Conservation (phyloP, 176 grass and related monocot species). For the Aegilops umbellulata region DNA sequence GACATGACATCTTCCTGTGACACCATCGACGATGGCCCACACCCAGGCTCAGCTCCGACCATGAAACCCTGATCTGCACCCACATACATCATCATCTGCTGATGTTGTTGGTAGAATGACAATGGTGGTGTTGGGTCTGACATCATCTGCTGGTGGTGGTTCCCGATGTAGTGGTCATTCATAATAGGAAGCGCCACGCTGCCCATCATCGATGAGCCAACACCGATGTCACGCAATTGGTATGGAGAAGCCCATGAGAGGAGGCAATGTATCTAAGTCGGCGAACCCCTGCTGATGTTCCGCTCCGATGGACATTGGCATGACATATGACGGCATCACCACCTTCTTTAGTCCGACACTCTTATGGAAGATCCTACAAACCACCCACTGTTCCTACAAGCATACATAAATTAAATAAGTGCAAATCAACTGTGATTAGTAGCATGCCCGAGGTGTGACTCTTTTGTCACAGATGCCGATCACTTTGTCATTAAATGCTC, state of each 20-base stretch:
- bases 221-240: background rate
- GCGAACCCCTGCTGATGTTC: background rate
- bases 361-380: constrained; percentile 66
- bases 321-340: background rate
- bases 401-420: background rate
- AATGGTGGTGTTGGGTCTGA: no score
- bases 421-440: no score
- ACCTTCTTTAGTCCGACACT: constrained; percentile 17
- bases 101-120: background rate
- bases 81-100: background rate
- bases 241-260: background rate
- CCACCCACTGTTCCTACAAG: constrained; percentile 54
- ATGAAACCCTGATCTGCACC: background rate
- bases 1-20: background rate
- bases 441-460: no score
- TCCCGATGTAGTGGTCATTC: background rate
- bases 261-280: background rate
- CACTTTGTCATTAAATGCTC: no score
- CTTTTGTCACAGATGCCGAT: no score
- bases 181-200: background rate
- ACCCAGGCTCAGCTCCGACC: background rate
- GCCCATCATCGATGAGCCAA: background rate
- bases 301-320: background rate
- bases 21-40: constrained; percentile 7
- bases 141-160: background rate